These are phyloP conservation scores for Lentinus brumalis DNA, from an alignment of 768 basidiomycete genomes.

Conservation along the genomic window DNA sequence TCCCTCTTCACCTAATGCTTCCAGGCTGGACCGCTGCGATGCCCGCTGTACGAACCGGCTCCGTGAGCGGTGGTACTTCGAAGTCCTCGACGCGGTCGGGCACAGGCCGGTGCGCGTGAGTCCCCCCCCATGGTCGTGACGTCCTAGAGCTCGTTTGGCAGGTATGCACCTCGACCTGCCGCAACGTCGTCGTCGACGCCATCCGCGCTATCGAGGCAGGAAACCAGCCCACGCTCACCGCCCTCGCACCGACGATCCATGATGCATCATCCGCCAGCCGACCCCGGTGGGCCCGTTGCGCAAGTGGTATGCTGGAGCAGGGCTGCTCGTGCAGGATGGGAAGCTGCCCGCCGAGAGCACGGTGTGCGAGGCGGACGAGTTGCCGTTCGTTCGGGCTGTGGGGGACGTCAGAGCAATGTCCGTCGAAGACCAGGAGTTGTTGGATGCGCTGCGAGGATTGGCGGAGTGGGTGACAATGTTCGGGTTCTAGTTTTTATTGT, in stretches of 20 bases:
- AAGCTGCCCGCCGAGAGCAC: constrained; percentile 20
- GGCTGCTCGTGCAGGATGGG: constrained; percentile 23
- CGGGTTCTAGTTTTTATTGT: background rate
- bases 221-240: constrained; percentile 15
- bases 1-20: constrained; percentile 22
- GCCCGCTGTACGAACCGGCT: constrained; percentile 30
- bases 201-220: constrained; percentile 13
- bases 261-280: constrained; percentile 2
- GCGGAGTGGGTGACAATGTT: constrained; percentile 13
- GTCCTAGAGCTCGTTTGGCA: constrained; percentile 1
- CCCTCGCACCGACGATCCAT: constrained; percentile 3
- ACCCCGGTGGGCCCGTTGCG: constrained; percentile 22
- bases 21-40: constrained; percentile 25
- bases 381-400: constrained; percentile 19
- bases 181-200: constrained; percentile 11
- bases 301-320: constrained; percentile 18
- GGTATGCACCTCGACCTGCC: constrained; percentile 15
- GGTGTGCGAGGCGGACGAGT: constrained; percentile 23
- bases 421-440: constrained; percentile 13
- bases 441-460: constrained; percentile 17
- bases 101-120: constrained; percentile 10
- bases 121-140: constrained; percentile 16
- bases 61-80: constrained; percentile 15
- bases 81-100: constrained; percentile 7
- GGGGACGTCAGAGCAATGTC: constrained; percentile 7